phyloP scores from a whole-genome alignment of 495 filamentous ascomycete species.

The Eremomyces bilateralis region DNA sequence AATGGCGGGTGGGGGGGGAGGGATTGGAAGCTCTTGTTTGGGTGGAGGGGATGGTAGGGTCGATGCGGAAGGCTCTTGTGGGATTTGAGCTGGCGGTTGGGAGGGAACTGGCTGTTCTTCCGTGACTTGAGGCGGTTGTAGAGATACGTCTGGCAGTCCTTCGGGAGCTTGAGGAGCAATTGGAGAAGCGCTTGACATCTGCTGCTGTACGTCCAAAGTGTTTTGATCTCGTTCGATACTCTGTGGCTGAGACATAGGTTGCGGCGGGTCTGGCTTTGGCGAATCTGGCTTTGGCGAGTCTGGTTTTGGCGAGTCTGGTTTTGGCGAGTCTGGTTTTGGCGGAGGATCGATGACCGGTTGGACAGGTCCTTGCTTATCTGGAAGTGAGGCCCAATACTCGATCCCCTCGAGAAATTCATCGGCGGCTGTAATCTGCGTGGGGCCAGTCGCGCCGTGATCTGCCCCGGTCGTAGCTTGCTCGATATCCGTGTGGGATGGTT shows the following conservation, averaged over 20 bases:
- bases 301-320: not conserved
- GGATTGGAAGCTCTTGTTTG: conserved; percentile 4
- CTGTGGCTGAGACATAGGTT: not conserved
- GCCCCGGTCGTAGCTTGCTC: too few relatives aligned
- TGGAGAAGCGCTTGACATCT: not conserved
- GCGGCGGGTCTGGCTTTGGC: not conserved
- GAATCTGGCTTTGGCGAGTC: not conserved
- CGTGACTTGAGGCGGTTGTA: conserved; percentile 3
- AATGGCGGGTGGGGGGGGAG: conserved; percentile 4
- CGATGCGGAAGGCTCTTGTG: not conserved
- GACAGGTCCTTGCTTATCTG: not conserved
- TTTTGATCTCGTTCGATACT: not conserved
- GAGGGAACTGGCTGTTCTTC: conserved; percentile 1
- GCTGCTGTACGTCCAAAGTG: not conserved
- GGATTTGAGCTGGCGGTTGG: not conserved
- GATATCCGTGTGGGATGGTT: too few relatives aligned
- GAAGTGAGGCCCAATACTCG: conserved; percentile 13
- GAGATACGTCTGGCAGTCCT: conserved; percentile 1
- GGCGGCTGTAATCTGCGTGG: too few relatives aligned
- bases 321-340: conserved; percentile 1
- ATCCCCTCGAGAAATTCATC: conserved; percentile 17
- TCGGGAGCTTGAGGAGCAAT: conserved; percentile 2
- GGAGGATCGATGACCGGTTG: conserved; percentile 1
- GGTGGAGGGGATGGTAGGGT: conserved; percentile 6
- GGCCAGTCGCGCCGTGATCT: too few relatives aligned